phyloP scores from a whole-genome alignment of 495 filamentous ascomycete species.

The Jackrogersella multiformis region DNA sequence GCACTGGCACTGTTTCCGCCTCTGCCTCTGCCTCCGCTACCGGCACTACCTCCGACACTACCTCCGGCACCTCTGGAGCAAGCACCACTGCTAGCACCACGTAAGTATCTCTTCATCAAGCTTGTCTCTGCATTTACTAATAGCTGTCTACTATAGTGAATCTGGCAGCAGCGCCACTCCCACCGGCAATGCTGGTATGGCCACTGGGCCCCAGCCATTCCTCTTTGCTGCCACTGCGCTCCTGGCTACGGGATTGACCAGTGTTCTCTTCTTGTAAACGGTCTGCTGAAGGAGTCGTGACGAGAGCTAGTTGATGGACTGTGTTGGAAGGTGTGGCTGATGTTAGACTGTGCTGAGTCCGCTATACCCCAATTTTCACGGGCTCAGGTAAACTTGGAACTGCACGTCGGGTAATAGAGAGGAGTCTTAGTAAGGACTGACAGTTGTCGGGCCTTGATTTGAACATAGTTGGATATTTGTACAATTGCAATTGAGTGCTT shows the following conservation, averaged over 20 bases:
- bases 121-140: slow-evolving; percentile 11
- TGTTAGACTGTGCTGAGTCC: slow-evolving; percentile 16
- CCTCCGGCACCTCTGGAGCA: slow-evolving; percentile 8
- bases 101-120: slow-evolving; percentile 10
- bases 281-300: not conserved
- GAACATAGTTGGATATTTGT: slow-evolving; percentile 33
- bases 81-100: slow-evolving; percentile 27
- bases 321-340: not conserved
- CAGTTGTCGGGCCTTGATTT: slow-evolving; percentile 23
- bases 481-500: slow-evolving; percentile 38
- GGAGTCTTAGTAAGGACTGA: slow-evolving; percentile 1
- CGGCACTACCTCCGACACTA: slow-evolving; percentile 17
- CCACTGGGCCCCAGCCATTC: slow-evolving; percentile 34
- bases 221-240: slow-evolving; percentile 38
- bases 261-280: slow-evolving; percentile 37
- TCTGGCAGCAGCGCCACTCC: slow-evolving; percentile 19
- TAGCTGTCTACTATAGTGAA: not conserved
- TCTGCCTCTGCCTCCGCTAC: slow-evolving; percentile 18
- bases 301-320: not conserved
- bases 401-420: slow-evolving; percentile 18
- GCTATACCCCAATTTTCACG: slow-evolving; percentile 34
- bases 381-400: slow-evolving; percentile 16
- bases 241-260: slow-evolving; percentile 38
- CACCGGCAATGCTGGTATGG: slow-evolving; percentile 27
- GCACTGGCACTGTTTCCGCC: slow-evolving; percentile 27